Evolutionary conservation across 176 grass and related monocot species (phyloP), one percentile per base, ranked within the genome.

Genomic region (Cenchrus americanus): DNA sequence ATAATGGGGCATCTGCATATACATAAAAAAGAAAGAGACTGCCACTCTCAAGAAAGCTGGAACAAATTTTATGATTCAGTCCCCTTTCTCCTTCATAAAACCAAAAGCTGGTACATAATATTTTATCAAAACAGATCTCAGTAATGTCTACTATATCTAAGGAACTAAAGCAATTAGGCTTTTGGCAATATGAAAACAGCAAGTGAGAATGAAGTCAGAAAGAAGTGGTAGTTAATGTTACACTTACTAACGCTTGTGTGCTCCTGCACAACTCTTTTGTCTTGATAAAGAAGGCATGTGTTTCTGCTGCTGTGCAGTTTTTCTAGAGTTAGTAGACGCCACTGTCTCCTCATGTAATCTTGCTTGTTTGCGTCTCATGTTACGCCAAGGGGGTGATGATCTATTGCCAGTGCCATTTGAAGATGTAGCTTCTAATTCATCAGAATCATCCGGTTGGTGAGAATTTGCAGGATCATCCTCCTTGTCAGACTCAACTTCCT

Each of bases 181-280:
- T 79, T 54, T 62, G 26, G 43, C 43, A 57, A 27, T 34, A 14
- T 83, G n/a, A 64, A 67, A 5, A 8, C 34, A 37, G 34, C 34
- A 58, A 70, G 30, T 37, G 6, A 49, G 18, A 70, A 62, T 70
- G 55, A 7, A 24, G 17, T 53, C 21, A 81, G 23, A 62, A 87
- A 79, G 0, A 73, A 47, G 13, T 68, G 41, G 34, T 70, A 69
- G 64, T 60, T 27, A 70, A 70, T 52, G 21, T 64, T 10, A 77
- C 49, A 93, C 88, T 90, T 83, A 90, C 86, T 84, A 86, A 46
- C 66, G 86, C 80, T 81, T 84, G 17, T 62, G 49, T 55, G 50
- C 58, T 77, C 19, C 61, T 42, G 64, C 58, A 72, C 17, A 78
- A 8, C 59, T 86, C 40, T 21, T 69, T 77, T 73, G 80, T 15